phyloP scores from a whole-genome alignment of 2,329 filamentous ascomycete species.

The Stenocarpella maydis region DNA sequence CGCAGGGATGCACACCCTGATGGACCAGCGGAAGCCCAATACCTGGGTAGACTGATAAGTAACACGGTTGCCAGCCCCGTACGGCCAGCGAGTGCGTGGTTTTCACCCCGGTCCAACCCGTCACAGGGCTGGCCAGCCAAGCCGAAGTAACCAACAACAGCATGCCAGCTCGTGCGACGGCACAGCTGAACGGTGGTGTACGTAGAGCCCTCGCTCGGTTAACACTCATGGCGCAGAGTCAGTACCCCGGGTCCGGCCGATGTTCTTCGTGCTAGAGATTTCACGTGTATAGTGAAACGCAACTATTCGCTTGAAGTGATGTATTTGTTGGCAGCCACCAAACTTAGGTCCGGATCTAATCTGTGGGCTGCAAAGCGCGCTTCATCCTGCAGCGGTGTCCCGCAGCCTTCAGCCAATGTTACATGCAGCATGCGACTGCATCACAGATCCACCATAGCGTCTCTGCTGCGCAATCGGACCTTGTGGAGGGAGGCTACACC shows the following conservation, averaged over 20 bases:
- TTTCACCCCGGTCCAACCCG: slow-evolving; percentile 20
- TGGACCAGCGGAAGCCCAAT: slow-evolving; percentile 30
- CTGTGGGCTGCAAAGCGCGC: background rate
- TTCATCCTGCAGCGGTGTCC: background rate
- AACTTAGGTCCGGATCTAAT: background rate
- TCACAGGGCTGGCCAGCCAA: slow-evolving; percentile 23
- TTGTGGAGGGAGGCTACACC: background rate
- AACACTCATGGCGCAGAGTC: background rate
- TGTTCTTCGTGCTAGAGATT: background rate
- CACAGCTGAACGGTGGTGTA: background rate
- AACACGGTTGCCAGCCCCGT: slow-evolving; percentile 3
- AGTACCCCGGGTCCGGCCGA: background rate
- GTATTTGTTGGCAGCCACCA: background rate
- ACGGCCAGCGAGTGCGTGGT: background rate
- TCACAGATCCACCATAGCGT: slow-evolving; percentile 1
- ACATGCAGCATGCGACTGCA: slow-evolving; percentile 12
- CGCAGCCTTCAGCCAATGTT: background rate
- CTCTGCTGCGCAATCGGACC: slow-evolving; percentile 20
- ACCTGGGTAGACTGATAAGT: background rate
- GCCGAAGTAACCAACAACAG: background rate
- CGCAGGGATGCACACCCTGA: slow-evolving; percentile 19
- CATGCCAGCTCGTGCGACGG: background rate
- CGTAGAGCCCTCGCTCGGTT: background rate
- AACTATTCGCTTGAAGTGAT: background rate
- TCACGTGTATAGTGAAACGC: background rate